phyloP scores from a whole-genome alignment of 2,329 filamentous ascomycete genomes.

The Talaromyces sp. region DNA sequence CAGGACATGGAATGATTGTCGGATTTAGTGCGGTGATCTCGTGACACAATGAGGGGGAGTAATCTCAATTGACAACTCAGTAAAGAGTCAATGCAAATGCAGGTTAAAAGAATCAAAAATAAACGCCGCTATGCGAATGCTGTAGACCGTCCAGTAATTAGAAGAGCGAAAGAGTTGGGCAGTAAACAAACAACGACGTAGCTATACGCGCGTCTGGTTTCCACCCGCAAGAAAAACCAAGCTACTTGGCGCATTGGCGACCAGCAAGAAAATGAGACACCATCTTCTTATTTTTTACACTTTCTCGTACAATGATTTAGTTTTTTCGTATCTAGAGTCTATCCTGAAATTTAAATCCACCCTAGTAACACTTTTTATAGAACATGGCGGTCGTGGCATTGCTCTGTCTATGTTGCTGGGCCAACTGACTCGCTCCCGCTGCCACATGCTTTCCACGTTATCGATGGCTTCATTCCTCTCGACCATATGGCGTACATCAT shows the following conservation, averaged over 20 bases:
- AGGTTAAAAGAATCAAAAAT: not conserved
- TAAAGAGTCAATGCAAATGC: not conserved
- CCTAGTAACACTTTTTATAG: not conserved
- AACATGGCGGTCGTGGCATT: not conserved
- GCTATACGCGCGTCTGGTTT: not conserved
- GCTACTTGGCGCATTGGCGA: not conserved
- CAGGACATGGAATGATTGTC: not conserved
- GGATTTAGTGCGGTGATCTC: not conserved
- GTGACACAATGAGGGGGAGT: not conserved
- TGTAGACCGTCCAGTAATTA: not conserved
- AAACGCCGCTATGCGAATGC: not conserved
- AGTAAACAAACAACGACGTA: conserved; percentile 5
- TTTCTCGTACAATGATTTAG: not conserved
- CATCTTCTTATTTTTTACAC: not conserved
- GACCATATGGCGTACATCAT: not conserved
- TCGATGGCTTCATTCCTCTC: not conserved
- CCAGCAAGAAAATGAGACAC: not conserved
- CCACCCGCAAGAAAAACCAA: conserved; percentile 4
- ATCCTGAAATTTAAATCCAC: not conserved
- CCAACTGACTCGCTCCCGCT: not conserved
- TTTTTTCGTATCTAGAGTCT: not conserved
- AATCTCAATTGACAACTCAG: not conserved
- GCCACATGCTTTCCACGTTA: not conserved
- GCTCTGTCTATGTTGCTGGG: not conserved
- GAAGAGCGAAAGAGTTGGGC: not conserved